Percentiles rank a stretch among this genome's conserved stretches.
These are phyloP conservation scores for Magnusiomyces paraingens DNA, from an alignment of 1,139 yeast species.

Conservation along the genomic window DNA sequence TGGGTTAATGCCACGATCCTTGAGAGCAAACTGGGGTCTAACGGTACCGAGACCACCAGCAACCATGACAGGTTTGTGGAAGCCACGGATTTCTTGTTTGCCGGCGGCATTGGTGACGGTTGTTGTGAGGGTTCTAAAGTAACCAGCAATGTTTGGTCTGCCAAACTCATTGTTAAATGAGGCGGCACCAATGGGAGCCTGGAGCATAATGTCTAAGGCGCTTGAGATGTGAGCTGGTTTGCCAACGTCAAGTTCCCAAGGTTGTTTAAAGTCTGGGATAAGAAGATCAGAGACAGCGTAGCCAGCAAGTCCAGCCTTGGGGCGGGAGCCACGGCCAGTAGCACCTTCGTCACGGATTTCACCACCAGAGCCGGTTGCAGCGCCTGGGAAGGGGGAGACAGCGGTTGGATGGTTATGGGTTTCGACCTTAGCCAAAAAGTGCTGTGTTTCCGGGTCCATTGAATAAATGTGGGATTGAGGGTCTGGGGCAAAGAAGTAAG, in stretches of 20 bases:
- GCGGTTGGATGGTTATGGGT: conserved; percentile 99
- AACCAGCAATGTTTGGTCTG: conserved; percentile 95
- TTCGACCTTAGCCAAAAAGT: conserved; percentile 90
- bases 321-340: conserved; percentile 95
- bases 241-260: conserved; percentile 91
- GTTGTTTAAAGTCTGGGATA: conserved; percentile 80
- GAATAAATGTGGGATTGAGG: conserved; percentile 65
- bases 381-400: conserved; percentile 98
- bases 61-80: conserved; percentile 98
- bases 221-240: conserved; percentile 92
- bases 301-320: conserved; percentile 95
- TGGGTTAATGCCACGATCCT: conserved; percentile 82
- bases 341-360: conserved; percentile 99
- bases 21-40: conserved; percentile 86
- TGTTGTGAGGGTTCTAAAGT: conserved; percentile 91
- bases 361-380: conserved; percentile 99
- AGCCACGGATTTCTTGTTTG: conserved; percentile 78
- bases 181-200: conserved; percentile 97
- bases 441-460: conserved; percentile 69
- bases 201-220: conserved; percentile 88
- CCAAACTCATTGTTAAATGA: conserved; percentile 99
- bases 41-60: conserved; percentile 99
- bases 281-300: conserved; percentile 85
- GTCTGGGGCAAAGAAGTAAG: conserved; percentile 76
- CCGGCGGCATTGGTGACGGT: conserved; percentile 58